These are phyloP conservation scores for Gnomoniopsis sp. DNA, from an alignment of 2,329 filamentous ascomycete genomes.

Conservation along the genomic window DNA sequence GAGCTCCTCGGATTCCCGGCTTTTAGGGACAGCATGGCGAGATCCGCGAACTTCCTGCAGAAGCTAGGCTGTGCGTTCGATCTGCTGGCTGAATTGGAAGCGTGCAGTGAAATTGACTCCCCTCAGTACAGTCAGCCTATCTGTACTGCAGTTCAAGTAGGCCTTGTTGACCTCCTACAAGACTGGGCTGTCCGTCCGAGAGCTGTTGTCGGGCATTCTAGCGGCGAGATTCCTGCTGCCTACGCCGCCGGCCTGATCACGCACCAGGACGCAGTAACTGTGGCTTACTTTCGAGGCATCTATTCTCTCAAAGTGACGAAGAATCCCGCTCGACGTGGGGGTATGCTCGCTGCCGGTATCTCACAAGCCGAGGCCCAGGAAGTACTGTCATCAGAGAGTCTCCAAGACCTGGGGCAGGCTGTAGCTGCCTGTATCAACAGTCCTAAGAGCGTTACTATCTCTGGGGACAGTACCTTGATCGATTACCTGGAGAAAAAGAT, in stretches of 20 bases:
- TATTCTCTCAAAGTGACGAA: slow-evolving; percentile 14
- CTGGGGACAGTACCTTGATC: slow-evolving; percentile 26
- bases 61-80: no score
- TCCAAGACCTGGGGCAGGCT: neutral
- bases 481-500: slow-evolving; percentile 22
- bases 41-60: no score
- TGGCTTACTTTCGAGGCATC: slow-evolving; percentile 14
- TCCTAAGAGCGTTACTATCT: slow-evolving; percentile 30
- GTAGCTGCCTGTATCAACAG: slow-evolving; percentile 1
- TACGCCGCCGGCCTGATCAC: slow-evolving; percentile 20
- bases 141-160: no score
- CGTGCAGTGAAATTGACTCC: no score
- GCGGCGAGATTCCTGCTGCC: slow-evolving; percentile 23
- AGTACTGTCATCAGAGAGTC: no score
- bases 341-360: neutral
- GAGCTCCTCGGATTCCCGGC: no score
- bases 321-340: neutral
- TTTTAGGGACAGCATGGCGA: no score
- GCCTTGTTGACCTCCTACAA: slow-evolving; percentile 20
- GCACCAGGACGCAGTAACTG: slow-evolving; percentile 13
- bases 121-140: no score
- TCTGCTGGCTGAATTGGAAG: no score
- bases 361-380: neutral
- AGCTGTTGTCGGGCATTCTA: slow-evolving; percentile 25
- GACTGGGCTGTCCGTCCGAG: slow-evolving; percentile 20